A percentile compares a stretch with the other conserved stretches of the same genome.
Conservation (phyloP, 139 green algal genomes). For the Chlamydomonas schloesseri region DNA sequence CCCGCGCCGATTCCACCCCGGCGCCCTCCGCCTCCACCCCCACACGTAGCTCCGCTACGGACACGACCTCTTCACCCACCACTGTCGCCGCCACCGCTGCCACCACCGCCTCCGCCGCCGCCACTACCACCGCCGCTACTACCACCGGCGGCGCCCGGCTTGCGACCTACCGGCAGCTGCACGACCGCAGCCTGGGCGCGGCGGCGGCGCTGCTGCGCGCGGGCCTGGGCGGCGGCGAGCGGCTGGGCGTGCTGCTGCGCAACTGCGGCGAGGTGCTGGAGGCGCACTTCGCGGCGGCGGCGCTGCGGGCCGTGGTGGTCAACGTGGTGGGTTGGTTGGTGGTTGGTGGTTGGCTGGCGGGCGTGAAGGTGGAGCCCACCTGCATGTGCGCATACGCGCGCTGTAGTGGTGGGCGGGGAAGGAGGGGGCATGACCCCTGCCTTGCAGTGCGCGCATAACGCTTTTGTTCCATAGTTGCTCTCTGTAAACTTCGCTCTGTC, state of each 20-base stretch:
- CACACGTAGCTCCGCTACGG: too few species aligned
- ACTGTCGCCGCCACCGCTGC: neutral
- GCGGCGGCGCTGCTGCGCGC: constrained; percentile 46
- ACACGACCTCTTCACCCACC: too few species aligned
- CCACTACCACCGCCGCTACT: neutral
- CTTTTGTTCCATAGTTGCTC: neutral
- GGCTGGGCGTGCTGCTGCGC: constrained; percentile 76
- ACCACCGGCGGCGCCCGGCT: neutral
- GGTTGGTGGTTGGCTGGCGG: too few species aligned
- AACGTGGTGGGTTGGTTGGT: constrained; percentile 67
- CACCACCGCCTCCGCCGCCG: neutral
- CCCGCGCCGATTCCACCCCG: too few species aligned
- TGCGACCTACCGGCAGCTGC: constrained; percentile 57
- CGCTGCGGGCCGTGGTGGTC: constrained; percentile 77
- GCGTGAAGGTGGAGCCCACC: neutral
- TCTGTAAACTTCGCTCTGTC: neutral
- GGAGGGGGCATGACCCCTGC: neutral
- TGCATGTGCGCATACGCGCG: neutral
- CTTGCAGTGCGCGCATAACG: neutral
- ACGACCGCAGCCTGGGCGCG: constrained; percentile 40
- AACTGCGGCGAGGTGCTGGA: constrained; percentile 80
- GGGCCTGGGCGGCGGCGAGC: constrained; percentile 57
- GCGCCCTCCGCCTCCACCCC: too few species aligned
- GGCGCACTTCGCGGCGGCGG: constrained; percentile 82
- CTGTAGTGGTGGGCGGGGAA: too few species aligned